phyloP scores from a whole-genome alignment of 176 grass and related monocot genomes.

The Oryza meridionalis region DNA sequence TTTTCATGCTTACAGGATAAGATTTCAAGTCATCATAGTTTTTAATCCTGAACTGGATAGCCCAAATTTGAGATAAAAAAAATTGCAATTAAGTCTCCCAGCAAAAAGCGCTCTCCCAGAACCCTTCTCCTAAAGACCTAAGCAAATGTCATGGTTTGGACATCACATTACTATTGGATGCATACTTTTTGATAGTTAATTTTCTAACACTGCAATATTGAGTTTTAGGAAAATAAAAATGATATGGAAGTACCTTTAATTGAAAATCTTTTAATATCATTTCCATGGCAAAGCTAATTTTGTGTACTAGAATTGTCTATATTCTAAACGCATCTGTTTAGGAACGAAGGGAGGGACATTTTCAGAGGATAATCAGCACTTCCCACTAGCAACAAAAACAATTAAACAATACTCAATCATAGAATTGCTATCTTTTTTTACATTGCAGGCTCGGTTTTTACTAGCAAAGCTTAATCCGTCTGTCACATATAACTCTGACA shows the following conservation, averaged over 20 bases:
- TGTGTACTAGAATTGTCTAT: background rate
- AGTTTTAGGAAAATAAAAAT: background rate
- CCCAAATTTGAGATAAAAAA: conserved; percentile 1
- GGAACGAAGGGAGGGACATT: background rate
- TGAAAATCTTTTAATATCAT: background rate
- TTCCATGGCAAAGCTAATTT: background rate
- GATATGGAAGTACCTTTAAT: background rate
- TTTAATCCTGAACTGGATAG: background rate
- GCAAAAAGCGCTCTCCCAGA: background rate
- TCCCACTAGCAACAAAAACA: background rate
- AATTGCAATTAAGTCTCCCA: conserved; percentile 21
- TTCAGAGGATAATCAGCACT: background rate
- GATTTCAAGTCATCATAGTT: background rate
- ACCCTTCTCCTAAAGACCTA: background rate
- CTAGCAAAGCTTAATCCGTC: conserved; percentile 95
- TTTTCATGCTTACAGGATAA: conserved; percentile 6
- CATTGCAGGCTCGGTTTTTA: conserved; percentile 81
- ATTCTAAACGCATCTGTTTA: background rate
- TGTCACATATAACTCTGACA: conserved; percentile 72
- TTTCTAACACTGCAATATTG: background rate
- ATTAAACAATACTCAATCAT: background rate
- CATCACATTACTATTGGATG: background rate
- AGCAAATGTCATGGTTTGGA: background rate
- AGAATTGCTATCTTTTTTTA: background rate
- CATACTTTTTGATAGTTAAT: background rate